Conservation (phyloP, 768 basidiomycete genomes). For the Leccinum ochraceum region DNA sequence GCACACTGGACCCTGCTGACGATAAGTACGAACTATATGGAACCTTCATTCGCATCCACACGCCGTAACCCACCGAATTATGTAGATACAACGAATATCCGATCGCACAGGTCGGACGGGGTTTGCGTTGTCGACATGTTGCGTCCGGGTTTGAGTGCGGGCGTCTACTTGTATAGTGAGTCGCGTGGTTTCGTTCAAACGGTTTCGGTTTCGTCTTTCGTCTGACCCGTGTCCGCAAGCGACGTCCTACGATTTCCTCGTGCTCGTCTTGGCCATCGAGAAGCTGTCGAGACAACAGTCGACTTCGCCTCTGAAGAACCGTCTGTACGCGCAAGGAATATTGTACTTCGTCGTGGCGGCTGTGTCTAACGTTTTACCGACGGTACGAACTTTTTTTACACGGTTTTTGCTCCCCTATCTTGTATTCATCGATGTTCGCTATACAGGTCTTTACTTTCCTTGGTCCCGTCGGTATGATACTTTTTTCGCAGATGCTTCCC, state of each 20-base stretch:
- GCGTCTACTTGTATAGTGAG: conserved; percentile 24
- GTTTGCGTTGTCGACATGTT: background rate
- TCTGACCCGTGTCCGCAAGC: conserved; percentile 14
- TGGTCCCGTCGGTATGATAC: background rate
- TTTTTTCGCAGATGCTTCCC: background rate
- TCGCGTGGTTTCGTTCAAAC: background rate
- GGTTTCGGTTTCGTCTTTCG: background rate
- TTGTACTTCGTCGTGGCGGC: conserved; percentile 21
- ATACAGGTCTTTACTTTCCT: conserved; percentile 20
- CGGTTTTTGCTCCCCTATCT: background rate
- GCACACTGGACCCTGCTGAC: conserved; percentile 28
- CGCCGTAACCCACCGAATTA: background rate
- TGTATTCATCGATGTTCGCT: background rate
- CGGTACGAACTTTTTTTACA: background rate
- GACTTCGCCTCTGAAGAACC: conserved; percentile 19
- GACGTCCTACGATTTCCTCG: conserved; percentile 19
- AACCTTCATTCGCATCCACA: background rate
- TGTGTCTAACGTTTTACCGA: conserved; percentile 18
- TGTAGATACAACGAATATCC: conserved; percentile 17
- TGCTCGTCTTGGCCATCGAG: conserved; percentile 19
- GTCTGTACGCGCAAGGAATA: conserved; percentile 22
- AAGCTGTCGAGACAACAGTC: conserved; percentile 19
- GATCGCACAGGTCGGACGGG: background rate
- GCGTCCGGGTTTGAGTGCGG: conserved; percentile 5
- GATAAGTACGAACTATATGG: conserved; percentile 7